A percentile compares a stretch with the other conserved stretches of the same genome.
phyloP scores from a whole-genome alignment of 2,329 filamentous ascomycete species.

The Cladorrhinum sp. region DNA sequence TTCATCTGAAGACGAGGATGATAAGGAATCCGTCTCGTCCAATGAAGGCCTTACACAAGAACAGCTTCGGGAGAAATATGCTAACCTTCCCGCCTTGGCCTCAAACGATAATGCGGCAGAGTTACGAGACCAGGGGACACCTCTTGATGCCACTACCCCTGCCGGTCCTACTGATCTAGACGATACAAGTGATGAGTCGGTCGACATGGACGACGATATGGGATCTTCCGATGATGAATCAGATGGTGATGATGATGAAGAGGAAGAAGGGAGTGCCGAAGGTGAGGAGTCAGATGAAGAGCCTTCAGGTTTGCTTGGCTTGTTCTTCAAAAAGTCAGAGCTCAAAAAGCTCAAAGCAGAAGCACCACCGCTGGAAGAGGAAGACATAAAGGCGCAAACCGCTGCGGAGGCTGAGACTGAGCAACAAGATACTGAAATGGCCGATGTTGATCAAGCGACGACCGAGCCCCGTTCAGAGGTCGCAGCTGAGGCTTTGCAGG shows the following conservation, averaged over 20 bases:
- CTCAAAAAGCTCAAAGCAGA: slow-evolving; percentile 50
- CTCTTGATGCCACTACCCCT: slow-evolving; percentile 25
- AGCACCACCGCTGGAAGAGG: slow-evolving; percentile 27
- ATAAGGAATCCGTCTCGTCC: slow-evolving; percentile 51
- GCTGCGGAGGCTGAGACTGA: slow-evolving; percentile 25
- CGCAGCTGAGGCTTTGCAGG: background rate
- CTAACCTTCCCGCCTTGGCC: slow-evolving; percentile 54
- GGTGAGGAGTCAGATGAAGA: slow-evolving; percentile 43
- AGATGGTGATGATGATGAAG: slow-evolving; percentile 42
- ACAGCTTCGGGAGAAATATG: slow-evolving; percentile 67
- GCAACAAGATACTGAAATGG: slow-evolving; percentile 35
- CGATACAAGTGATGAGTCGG: slow-evolving; percentile 60
- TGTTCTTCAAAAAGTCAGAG: slow-evolving; percentile 59
- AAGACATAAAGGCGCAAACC: slow-evolving; percentile 26
- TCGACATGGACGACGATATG: slow-evolving; percentile 67
- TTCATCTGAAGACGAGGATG: slow-evolving; percentile 61
- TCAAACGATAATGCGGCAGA: slow-evolving; percentile 25
- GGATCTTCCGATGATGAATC: slow-evolving; percentile 53
- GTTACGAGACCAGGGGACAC: slow-evolving; percentile 25
- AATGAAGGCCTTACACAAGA: slow-evolving; percentile 68
- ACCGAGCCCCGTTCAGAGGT: background rate
- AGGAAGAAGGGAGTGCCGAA: slow-evolving; percentile 45
- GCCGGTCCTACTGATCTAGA: slow-evolving; percentile 37
- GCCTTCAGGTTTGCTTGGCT: slow-evolving; percentile 49
- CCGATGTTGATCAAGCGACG: slow-evolving; percentile 24